A percentile compares a stretch with the other conserved stretches of the same genome.
Conservation (phyloP, 805 yeast genomes). For the Tetrapisispora namnaoensis region DNA sequence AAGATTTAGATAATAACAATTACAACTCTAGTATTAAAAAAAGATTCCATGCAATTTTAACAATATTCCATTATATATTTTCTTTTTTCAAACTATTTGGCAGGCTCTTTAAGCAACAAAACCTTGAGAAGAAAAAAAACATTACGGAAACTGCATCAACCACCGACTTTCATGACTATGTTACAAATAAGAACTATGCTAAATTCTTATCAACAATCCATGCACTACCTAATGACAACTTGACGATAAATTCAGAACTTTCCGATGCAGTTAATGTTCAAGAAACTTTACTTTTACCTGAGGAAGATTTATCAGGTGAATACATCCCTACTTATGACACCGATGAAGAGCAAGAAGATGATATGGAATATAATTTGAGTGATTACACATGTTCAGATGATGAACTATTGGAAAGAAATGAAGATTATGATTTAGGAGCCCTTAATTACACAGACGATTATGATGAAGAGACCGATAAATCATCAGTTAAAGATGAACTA, state of each 20-base stretch:
- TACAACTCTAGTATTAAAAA: background rate
- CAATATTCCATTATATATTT: no score
- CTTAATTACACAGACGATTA: background rate
- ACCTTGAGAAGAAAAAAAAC: background rate
- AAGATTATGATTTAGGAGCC: background rate
- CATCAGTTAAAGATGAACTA: constrained; percentile 3
- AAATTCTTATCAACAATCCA: constrained; percentile 9
- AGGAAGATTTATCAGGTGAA: constrained; percentile 24
- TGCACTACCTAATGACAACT: background rate
- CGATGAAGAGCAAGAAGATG: background rate
- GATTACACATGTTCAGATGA: constrained; percentile 9
- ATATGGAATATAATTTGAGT: background rate
- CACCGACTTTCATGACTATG: constrained; percentile 12
- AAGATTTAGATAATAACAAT: background rate
- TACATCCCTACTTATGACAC: constrained; percentile 10
- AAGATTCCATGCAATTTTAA: background rate
- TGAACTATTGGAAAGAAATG: background rate
- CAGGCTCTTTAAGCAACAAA: background rate
- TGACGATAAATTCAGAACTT: constrained; percentile 1
- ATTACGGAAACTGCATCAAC: background rate
- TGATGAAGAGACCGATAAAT: background rate
- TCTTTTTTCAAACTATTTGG: background rate
- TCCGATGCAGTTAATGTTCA: constrained; percentile 13
- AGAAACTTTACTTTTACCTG: constrained; percentile 12
- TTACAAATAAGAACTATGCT: constrained; percentile 22